phyloP scores from a whole-genome alignment of 169 alveolate genomes.

The Plasmodium coatneyi region DNA sequence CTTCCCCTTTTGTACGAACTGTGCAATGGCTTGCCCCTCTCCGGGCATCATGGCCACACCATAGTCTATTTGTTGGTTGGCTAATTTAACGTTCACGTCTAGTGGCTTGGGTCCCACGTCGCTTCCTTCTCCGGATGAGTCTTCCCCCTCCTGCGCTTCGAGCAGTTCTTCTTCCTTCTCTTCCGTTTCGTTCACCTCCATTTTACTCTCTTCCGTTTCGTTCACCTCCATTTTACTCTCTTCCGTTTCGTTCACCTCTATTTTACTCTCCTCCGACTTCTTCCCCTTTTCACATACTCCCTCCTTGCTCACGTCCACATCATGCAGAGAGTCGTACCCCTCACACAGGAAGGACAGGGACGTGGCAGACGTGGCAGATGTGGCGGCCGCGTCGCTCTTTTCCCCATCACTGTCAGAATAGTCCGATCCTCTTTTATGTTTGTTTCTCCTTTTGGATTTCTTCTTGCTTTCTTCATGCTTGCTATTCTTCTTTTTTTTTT shows the following conservation, averaged over 20 bases:
- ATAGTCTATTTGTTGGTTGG: slow-evolving; percentile 63
- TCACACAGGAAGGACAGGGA: slow-evolving; percentile 60
- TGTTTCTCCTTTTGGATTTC: background rate
- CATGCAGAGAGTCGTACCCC: slow-evolving; percentile 43
- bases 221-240: background rate
- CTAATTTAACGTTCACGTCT: slow-evolving; percentile 56
- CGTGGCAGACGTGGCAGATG: slow-evolving; percentile 53
- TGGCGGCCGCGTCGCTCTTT: background rate
- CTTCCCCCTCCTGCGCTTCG: background rate
- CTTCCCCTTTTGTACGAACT: slow-evolving; percentile 89
- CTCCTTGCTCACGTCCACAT: background rate
- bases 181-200: background rate
- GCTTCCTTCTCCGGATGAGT: slow-evolving; percentile 58
- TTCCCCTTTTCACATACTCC: background rate
- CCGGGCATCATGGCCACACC: slow-evolving; percentile 84
- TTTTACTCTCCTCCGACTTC: background rate
- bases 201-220: background rate
- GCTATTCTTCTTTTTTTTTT: slow-evolving; percentile 1
- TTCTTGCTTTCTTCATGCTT: slow-evolving; percentile 4
- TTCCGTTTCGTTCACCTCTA: slow-evolving; percentile 1
- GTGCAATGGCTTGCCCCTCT: slow-evolving; percentile 91
- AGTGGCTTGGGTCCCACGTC: slow-evolving; percentile 78
- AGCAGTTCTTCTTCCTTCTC: background rate
- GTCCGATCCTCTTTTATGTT: slow-evolving; percentile 4
- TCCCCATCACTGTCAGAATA: slow-evolving; percentile 2